Conservation (phyloP, 345 rosid species). For the Eucalyptus sp. region DNA sequence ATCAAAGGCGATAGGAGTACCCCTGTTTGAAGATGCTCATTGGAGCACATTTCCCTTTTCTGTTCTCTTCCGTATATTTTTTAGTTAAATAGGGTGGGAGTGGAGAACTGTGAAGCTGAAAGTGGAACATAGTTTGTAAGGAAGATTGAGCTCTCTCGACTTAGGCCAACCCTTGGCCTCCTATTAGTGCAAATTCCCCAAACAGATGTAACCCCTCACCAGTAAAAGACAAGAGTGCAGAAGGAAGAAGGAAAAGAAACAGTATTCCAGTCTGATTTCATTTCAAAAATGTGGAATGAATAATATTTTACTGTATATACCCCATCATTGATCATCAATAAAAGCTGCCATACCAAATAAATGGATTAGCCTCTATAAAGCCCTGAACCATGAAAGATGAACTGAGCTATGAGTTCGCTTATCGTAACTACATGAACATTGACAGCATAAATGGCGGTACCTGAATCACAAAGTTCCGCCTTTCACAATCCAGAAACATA, state of each 20-base stretch:
- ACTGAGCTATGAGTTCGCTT: not conserved
- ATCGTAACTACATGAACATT: not conserved
- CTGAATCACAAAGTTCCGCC: conserved; percentile 90
- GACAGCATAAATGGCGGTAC: conserved; percentile 8
- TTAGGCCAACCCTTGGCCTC: not conserved
- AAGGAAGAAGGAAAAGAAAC: not conserved
- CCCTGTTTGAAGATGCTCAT: not conserved
- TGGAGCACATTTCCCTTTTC: not conserved
- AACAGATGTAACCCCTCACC: not conserved
- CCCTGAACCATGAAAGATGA: not conserved
- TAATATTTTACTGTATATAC: not conserved
- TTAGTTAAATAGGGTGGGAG: not conserved
- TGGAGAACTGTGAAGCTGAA: not conserved
- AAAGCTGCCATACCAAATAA: not conserved
- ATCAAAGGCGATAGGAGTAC: not conserved
- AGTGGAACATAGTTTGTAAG: not conserved
- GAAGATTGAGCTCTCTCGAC: not conserved
- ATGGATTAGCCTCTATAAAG: not conserved
- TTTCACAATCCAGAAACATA: conserved; percentile 90
- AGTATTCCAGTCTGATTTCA: not conserved
- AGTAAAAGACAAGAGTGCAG: not conserved
- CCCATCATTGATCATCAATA: not conserved
- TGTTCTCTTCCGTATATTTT: not conserved
- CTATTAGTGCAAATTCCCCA: not conserved
- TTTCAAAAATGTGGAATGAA: not conserved